Evolutionary conservation across 2,329 filamentous ascomycete genomes (phyloP).

Genomic region (Paecilomyces variotii): DNA sequence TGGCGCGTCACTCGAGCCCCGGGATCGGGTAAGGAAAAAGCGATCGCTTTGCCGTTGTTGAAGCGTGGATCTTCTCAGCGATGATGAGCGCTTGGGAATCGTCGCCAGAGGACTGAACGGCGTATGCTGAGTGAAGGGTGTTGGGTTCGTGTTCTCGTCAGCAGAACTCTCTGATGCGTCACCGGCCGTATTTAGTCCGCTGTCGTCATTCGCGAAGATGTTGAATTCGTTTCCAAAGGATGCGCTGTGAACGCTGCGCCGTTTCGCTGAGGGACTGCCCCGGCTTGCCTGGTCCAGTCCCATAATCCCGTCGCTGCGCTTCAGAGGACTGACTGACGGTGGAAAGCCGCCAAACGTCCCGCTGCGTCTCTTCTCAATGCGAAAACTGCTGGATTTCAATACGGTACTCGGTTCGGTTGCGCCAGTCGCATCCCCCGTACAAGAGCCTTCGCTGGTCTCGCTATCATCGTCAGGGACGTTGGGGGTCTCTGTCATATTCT

Average conservation of each 20-base stretch:
- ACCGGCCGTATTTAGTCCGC: slow-evolving; percentile 16
- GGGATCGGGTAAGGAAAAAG: slow-evolving; percentile 42
- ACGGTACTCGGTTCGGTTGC: slow-evolving; percentile 11
- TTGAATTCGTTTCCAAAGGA: slow-evolving; percentile 58
- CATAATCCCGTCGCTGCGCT: slow-evolving; percentile 86
- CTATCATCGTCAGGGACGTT: slow-evolving; percentile 1
- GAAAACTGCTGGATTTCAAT: slow-evolving; percentile 33
- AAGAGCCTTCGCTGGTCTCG: background rate
- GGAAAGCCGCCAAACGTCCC: slow-evolving; percentile 42
- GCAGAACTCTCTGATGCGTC: slow-evolving; percentile 21
- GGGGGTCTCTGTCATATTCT: slow-evolving; percentile 33
- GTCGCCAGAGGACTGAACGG: slow-evolving; percentile 41
- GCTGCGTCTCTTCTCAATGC: slow-evolving; percentile 43
- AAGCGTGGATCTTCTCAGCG: slow-evolving; percentile 75
- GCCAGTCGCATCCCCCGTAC: background rate
- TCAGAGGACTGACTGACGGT: slow-evolving; percentile 71
- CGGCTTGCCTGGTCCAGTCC: slow-evolving; percentile 70
- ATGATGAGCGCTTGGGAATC: slow-evolving; percentile 63
- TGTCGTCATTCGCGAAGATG: slow-evolving; percentile 57
- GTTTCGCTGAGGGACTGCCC: slow-evolving; percentile 82
- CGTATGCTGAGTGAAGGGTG: slow-evolving; percentile 28
- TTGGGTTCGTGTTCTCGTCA: slow-evolving; percentile 17
- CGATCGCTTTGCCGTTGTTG: slow-evolving; percentile 73
- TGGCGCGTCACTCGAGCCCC: slow-evolving; percentile 21
- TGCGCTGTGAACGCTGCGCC: slow-evolving; percentile 77